These are phyloP conservation scores for Lactarius trivialis DNA, from an alignment of 768 basidiomycete species.

Conservation along the genomic window DNA sequence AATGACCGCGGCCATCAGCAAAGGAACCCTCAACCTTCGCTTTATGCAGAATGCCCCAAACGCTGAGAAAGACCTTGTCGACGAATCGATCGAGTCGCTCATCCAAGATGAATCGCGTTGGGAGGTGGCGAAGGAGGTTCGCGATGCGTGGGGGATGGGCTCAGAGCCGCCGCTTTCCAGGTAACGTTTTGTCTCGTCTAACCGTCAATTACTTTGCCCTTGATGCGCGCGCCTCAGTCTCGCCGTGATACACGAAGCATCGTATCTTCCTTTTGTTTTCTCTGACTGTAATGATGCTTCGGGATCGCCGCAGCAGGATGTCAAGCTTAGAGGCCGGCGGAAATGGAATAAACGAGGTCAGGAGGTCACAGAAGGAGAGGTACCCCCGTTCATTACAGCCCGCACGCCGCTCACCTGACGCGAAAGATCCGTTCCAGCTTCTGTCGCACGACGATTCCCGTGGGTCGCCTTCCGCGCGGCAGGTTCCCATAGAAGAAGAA, in stretches of 20 bases:
- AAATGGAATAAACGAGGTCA: constrained; percentile 24
- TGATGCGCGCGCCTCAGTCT: constrained; percentile 1
- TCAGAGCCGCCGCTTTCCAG: constrained; percentile 9
- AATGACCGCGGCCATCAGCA: constrained; percentile 18
- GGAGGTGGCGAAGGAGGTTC: constrained; percentile 17
- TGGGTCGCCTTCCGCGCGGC: constrained; percentile 13
- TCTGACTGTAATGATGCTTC: constrained; percentile 12
- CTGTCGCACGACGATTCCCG: constrained; percentile 7
- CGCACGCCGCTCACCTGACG: constrained; percentile 2
- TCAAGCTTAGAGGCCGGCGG: constrained; percentile 20
- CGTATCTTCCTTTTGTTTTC: constrained; percentile 22
- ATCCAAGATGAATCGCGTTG: constrained; percentile 18
- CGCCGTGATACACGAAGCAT: constrained; percentile 19
- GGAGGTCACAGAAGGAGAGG: constrained; percentile 18
- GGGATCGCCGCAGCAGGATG: constrained; percentile 11
- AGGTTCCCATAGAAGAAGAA: background rate
- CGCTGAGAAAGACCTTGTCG: background rate
- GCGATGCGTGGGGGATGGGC: constrained; percentile 15
- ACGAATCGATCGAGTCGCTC: background rate
- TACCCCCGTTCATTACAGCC: background rate
- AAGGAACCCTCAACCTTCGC: constrained; percentile 21
- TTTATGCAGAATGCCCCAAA: constrained; percentile 22
- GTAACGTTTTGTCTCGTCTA: constrained; percentile 1
- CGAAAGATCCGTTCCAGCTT: constrained; percentile 14
- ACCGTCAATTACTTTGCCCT: background rate